A percentile compares a stretch with the other conserved stretches of the same genome.
These are phyloP conservation scores for barrel medic (Medicago truncatula) DNA, from an alignment of 306 rosid species.

Conservation along the genomic window DNA sequence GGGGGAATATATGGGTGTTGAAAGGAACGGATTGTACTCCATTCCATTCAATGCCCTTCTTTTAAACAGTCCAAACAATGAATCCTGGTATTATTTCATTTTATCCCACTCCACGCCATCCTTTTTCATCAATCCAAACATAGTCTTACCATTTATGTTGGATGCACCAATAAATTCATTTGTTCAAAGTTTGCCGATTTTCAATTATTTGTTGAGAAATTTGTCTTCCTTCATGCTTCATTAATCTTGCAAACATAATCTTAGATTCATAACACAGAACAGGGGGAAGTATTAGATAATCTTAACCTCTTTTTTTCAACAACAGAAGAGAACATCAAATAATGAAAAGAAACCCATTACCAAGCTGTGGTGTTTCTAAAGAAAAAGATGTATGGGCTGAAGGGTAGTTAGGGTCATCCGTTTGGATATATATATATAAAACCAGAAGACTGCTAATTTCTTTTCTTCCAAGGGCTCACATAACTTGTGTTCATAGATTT, in stretches of 20 bases:
- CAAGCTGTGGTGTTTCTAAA: slow-evolving; percentile 23
- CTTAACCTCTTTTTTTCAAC: slow-evolving; percentile 23
- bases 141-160: neutral
- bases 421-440: neutral
- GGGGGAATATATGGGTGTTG: slow-evolving; percentile 10
- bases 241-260: slow-evolving; percentile 21
- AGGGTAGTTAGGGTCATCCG: neutral
- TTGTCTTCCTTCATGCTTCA: slow-evolving; percentile 24
- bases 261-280: slow-evolving; percentile 13
- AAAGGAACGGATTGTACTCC: slow-evolving; percentile 10
- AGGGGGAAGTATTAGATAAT: slow-evolving; percentile 9
- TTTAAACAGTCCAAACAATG: neutral
- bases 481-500: slow-evolving; percentile 15
- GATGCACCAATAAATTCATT: slow-evolving; percentile 23
- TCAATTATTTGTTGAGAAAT: slow-evolving; percentile 1
- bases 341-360: slow-evolving; percentile 4
- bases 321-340: slow-evolving; percentile 1
- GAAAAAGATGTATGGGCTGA: slow-evolving; percentile 26
- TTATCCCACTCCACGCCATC: neutral
- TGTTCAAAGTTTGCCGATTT: slow-evolving; percentile 4
- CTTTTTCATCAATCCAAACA: slow-evolving; percentile 7
- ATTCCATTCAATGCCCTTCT: neutral
- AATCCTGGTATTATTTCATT: slow-evolving; percentile 17
- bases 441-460: neutral
- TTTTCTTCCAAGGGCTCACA: slow-evolving; percentile 24